phyloP scores from a whole-genome alignment of 2,329 filamentous ascomycete species.

The Penicillium sp. region DNA sequence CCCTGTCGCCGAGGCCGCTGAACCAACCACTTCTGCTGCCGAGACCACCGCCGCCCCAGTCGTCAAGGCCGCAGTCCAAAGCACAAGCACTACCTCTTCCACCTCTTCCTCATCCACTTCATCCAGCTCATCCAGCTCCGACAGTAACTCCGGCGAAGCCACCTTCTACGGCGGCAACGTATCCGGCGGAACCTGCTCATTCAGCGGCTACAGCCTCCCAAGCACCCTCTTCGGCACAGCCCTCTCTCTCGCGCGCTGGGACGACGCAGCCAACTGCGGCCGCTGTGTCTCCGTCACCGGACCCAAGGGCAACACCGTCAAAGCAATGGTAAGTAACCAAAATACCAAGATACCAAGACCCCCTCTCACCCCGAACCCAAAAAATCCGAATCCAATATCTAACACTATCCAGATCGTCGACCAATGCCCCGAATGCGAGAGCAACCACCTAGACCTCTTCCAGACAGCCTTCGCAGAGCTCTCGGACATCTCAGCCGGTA shows the following conservation, averaged over 20 bases:
- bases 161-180: slow-evolving; percentile 60
- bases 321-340: slow-evolving; percentile 58
- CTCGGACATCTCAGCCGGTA: slow-evolving; percentile 46
- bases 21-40: background rate
- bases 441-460: slow-evolving; percentile 60
- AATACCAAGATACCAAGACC: too few species aligned
- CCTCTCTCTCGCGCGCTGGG: slow-evolving; percentile 60
- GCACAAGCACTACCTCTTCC: slow-evolving; percentile 7
- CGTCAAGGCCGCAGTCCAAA: slow-evolving; percentile 1
- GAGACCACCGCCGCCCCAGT: background rate
- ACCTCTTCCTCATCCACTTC: slow-evolving; percentile 14
- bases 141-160: slow-evolving; percentile 41
- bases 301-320: slow-evolving; percentile 57
- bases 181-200: slow-evolving; percentile 63
- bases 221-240: slow-evolving; percentile 61
- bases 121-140: background rate
- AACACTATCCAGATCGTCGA: slow-evolving; percentile 51
- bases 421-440: slow-evolving; percentile 57
- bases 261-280: slow-evolving; percentile 57
- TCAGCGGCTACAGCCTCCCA: slow-evolving; percentile 64
- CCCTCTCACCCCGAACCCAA: background rate
- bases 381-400: background rate
- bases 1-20: background rate
- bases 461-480: slow-evolving; percentile 52
- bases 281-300: slow-evolving; percentile 59